Evolutionary conservation across 306 rosid species (phyloP).

Genomic region (Adenanthera pavonina): DNA sequence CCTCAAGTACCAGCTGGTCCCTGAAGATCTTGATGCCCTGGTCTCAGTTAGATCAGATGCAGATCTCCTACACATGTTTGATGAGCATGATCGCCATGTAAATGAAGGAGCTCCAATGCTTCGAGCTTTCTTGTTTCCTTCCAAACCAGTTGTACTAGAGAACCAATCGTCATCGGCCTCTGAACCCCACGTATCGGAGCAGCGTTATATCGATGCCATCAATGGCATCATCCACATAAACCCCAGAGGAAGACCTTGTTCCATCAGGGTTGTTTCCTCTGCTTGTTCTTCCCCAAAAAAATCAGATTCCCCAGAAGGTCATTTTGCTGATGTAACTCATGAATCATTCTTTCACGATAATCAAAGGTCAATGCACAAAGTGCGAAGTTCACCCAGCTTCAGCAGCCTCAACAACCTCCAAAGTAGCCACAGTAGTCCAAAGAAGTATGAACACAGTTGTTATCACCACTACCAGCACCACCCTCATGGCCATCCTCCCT

Average conservation of each 20-base stretch:
- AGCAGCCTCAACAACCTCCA: constrained; percentile 45
- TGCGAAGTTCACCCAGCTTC: constrained; percentile 72
- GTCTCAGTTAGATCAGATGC: constrained; percentile 68
- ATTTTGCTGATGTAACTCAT: constrained; percentile 20
- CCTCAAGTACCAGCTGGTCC: constrained; percentile 68
- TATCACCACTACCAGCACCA: constrained; percentile 32
- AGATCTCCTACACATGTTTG: constrained; percentile 79
- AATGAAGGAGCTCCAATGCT: constrained; percentile 50
- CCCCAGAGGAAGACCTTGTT: constrained; percentile 14
- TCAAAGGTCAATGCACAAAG: constrained; percentile 51
- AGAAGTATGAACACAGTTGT: constrained; percentile 36
- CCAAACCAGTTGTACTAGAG: constrained; percentile 48
- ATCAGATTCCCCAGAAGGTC: constrained; percentile 68
- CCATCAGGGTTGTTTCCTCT: constrained; percentile 40
- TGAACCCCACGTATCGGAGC: constrained; percentile 58
- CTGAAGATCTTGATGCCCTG: constrained; percentile 72
- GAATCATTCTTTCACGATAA: constrained; percentile 33
- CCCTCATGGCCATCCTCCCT: constrained; percentile 28
- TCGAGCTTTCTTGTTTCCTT: constrained; percentile 67
- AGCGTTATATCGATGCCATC: constrained; percentile 77
- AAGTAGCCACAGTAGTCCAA: constrained; percentile 31
- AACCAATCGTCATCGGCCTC: constrained; percentile 30
- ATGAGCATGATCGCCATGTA: constrained; percentile 65
- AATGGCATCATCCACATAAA: constrained; percentile 58
- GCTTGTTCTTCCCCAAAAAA: constrained; percentile 70